Evolutionary conservation across 129 eudicot genomes (phyloP).

Genomic region (Calendula officinalis): DNA sequence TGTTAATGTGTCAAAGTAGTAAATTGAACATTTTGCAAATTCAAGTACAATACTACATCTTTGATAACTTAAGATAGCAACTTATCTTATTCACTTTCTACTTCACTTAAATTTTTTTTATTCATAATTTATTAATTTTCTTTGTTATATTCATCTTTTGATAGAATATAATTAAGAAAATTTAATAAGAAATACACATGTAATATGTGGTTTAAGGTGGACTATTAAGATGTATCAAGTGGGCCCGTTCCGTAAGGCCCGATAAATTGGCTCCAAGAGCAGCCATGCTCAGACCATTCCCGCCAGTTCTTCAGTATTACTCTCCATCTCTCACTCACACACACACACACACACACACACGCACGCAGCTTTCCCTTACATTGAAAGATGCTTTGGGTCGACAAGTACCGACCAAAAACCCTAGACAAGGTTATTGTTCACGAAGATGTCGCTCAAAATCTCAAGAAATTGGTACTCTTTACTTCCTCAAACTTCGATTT

Average conservation of each 20-base stretch:
- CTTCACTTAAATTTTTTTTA: too few species aligned
- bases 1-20: too few species aligned
- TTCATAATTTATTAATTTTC: too few species aligned
- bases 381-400: slow-evolving; percentile 90
- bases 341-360: background rate
- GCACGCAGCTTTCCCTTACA: background rate
- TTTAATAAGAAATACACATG: too few species aligned
- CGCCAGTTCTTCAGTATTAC: slow-evolving; percentile 32
- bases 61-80: too few species aligned
- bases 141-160: too few species aligned
- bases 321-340: background rate
- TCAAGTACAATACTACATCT: too few species aligned
- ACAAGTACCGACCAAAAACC: slow-evolving; percentile 90
- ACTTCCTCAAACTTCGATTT: background rate
- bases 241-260: slow-evolving; percentile 11
- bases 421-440: slow-evolving; percentile 92
- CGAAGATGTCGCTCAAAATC: slow-evolving; percentile 83
- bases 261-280: slow-evolving; percentile 23
- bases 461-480: slow-evolving; percentile 68
- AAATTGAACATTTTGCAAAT: too few species aligned
- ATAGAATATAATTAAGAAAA: too few species aligned
- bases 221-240: background rate
- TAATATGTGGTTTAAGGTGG: too few species aligned
- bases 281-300: slow-evolving; percentile 14
- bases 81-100: too few species aligned